phyloP scores from a whole-genome alignment of 83 land plant species.

The Picea mariana region DNA sequence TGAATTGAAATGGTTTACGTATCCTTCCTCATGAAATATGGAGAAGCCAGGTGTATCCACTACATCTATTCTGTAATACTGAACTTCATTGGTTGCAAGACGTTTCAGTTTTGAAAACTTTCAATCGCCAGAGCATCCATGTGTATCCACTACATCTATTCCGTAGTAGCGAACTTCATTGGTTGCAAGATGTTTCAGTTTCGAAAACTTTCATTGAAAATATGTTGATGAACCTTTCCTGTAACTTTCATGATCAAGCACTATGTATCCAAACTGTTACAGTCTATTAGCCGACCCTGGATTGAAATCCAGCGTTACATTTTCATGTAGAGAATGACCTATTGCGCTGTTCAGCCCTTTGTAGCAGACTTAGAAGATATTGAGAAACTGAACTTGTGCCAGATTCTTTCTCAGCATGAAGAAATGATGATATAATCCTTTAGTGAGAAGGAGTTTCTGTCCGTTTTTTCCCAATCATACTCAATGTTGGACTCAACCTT shows the following conservation, averaged over 20 bases:
- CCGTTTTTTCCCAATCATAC: too few species aligned
- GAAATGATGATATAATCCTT: too few species aligned
- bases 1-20: background rate
- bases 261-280: background rate
- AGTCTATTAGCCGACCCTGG: background rate
- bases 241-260: background rate
- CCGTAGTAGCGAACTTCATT: background rate
- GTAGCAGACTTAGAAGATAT: too few species aligned
- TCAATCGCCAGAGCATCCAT: background rate
- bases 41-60: background rate
- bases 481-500: too few species aligned
- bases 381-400: too few species aligned
- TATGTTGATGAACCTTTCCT: background rate
- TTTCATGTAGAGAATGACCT: constrained; percentile 3
- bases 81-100: background rate
- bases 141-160: background rate
- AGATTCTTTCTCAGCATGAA: too few species aligned
- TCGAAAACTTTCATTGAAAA: background rate
- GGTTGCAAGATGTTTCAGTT: background rate
- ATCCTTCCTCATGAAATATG: background rate
- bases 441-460: too few species aligned
- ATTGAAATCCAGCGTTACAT: background rate
- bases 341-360: background rate
- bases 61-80: background rate
- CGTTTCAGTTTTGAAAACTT: background rate